phyloP scores from a whole-genome alignment of 768 basidiomycete species.

The Russula foetens region DNA sequence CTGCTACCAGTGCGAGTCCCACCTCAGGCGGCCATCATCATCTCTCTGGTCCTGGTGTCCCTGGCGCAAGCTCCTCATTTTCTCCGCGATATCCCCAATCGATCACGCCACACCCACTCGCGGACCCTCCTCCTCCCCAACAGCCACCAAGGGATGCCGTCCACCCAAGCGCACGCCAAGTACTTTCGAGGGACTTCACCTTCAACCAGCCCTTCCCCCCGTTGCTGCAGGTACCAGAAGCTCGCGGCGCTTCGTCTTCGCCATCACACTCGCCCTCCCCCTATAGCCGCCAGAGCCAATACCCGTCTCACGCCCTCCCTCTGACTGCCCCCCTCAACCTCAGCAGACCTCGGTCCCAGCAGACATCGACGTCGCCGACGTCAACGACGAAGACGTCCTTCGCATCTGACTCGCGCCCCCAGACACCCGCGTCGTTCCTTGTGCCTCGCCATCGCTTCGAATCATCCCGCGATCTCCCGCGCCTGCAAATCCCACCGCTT shows the following conservation, averaged over 20 bases:
- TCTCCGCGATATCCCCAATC: background rate
- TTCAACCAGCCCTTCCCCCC: conserved; percentile 15
- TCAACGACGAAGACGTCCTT: background rate
- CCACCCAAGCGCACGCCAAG: background rate
- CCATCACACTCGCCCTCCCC: background rate
- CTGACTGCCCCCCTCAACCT: background rate
- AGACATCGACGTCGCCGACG: background rate
- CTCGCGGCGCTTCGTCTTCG: background rate
- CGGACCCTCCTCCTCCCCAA: background rate
- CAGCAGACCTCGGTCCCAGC: background rate
- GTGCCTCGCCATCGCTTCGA: conserved; percentile 3
- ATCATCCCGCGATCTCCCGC: conserved; percentile 6
- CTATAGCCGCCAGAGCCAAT: background rate
- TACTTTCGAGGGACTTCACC: conserved; percentile 8
- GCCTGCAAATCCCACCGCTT: conserved; percentile 10
- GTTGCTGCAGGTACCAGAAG: conserved; percentile 12
- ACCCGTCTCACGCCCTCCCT: background rate
- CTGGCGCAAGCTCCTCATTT: conserved; percentile 12
- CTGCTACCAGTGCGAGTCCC: background rate
- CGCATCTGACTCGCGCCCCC: background rate
- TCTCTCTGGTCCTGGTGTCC: conserved; percentile 19
- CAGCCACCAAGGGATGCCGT: background rate
- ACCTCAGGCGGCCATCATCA: background rate
- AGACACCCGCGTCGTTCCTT: conserved; percentile 8
- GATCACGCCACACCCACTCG: background rate